These are phyloP conservation scores for Mucuna pruriens DNA, from an alignment of 306 rosid genomes.

Conservation along the genomic window DNA sequence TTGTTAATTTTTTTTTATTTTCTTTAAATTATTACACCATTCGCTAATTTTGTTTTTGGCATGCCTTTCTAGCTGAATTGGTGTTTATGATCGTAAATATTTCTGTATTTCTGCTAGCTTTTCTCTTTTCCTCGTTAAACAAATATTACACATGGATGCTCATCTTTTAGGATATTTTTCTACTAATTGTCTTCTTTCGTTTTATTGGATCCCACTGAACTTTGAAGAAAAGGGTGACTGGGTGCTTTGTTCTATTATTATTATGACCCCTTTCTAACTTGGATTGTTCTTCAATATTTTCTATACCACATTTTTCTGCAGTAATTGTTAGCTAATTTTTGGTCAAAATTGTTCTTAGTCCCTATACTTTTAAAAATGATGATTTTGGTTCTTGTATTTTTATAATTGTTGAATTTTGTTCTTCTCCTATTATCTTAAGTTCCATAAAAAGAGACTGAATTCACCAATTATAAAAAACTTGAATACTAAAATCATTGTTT, in stretches of 20 bases:
- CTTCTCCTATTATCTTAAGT: no score
- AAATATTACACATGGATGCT: constrained; percentile 27
- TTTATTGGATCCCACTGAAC: constrained; percentile 22
- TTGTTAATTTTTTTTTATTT: not conserved
- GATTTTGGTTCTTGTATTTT: no score
- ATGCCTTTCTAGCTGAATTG: constrained; percentile 35
- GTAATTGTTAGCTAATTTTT: not conserved
- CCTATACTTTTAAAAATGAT: no score
- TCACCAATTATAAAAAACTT: no score
- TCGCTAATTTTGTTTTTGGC: constrained; percentile 30
- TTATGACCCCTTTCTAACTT: constrained; percentile 9
- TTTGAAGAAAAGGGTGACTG: constrained; percentile 25
- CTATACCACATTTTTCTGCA: constrained; percentile 9
- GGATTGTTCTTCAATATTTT: constrained; percentile 27
- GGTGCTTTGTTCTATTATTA: constrained; percentile 10
- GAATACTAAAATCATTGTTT: no score
- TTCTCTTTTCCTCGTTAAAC: constrained; percentile 21
- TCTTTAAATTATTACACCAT: constrained; percentile 4
- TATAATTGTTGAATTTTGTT: no score
- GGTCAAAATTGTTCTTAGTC: no score
- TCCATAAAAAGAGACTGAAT: no score
- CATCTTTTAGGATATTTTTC: constrained; percentile 25
- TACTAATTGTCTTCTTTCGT: constrained; percentile 12
- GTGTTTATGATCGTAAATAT: constrained; percentile 9
- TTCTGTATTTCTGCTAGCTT: constrained; percentile 30